Base-by-base conservation (phyloP, 805 yeast genomes). In the Lipomyces spencermartinsiae region DNA sequence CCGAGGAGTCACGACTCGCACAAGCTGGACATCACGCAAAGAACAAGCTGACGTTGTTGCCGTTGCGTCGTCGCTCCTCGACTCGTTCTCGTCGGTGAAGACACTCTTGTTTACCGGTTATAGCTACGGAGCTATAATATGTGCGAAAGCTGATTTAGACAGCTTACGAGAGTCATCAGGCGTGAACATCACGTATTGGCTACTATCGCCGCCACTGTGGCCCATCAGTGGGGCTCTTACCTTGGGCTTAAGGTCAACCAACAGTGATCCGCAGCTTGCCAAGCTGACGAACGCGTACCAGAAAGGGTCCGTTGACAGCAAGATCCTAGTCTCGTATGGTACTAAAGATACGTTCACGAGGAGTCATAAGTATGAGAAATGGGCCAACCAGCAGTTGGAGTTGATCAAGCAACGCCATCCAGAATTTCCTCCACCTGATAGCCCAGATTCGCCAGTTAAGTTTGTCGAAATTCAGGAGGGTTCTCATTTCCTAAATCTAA, bases 191-290 rank as follows among this genome's bases (percentile, higher is more conserved):
- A 54, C 64, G 29, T 60, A 64, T 19, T 54, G 62, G 62, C 56
- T 69, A 4, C 33, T 69, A 6, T 69, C 72, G 14, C 71, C 72
- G 29, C 68, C 71, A 4, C 39, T 69, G 35, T 69, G 70, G 70
- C 72, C 72, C 4, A 51, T 56, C n/a, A 35, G 61, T 33, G 59
- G 58, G 4, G 33, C 49, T 19, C 57, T 69, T 22, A 66, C 71
- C 8, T 22, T 68, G 0, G 29, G 62, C 12, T 4, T 68, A 25
- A 60, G 68, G 8, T 58, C 71, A 6, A 34, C 59, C 29, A 54
- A 35, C 14, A 35, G 55, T 14, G 71, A 68, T 29, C 71, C 71
- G 8, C 71, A 64, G 29, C 31, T 68, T 43, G 46, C 60, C 37
- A 53, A 54, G 33, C 39, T 54, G 55, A 37, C 49, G 5, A 19